Conservation (phyloP, 495 filamentous ascomycete species). For the Penicillium soppii region DNA sequence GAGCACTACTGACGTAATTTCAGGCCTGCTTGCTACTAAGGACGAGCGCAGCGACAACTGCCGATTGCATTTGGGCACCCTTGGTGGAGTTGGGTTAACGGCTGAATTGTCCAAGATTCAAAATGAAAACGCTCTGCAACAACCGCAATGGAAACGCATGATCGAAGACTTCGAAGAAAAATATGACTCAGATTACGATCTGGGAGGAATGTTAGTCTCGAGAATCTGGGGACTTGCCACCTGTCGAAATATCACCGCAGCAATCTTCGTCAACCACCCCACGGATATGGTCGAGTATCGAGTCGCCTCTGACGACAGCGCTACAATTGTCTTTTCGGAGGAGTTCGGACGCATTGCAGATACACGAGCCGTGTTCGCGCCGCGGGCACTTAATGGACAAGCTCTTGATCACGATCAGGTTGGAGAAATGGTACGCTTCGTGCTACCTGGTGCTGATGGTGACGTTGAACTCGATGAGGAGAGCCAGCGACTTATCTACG, state of each 20-base stretch:
- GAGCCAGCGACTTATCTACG: conserved; percentile 35
- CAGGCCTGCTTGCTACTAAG: conserved; percentile 28
- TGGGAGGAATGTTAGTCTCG: conserved; percentile 40
- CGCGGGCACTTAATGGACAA: neutral
- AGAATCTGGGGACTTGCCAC: conserved; percentile 55
- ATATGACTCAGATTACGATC: conserved; percentile 46
- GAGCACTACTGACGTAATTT: neutral
- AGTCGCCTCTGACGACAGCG: conserved; percentile 35
- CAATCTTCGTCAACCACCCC: conserved; percentile 47
- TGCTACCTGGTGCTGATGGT: conserved; percentile 22
- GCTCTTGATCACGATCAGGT: conserved; percentile 15
- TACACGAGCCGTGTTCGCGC: conserved; percentile 12
- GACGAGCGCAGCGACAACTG: conserved; percentile 12
- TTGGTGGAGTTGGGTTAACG: conserved; percentile 22
- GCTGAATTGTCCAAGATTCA: conserved; percentile 9
- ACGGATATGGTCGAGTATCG: conserved; percentile 54
- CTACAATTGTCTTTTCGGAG: conserved; percentile 36
- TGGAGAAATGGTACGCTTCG: conserved; percentile 26
- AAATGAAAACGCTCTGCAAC: neutral
- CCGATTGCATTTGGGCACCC: conserved; percentile 31
- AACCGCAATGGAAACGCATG: conserved; percentile 32
- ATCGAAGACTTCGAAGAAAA: conserved; percentile 35
- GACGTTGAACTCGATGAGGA: conserved; percentile 12
- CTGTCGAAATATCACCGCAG: conserved; percentile 36
- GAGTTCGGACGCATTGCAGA: conserved; percentile 2